Evolutionary conservation across 2,329 filamentous ascomycete species (phyloP).

Genomic region (Clonostachys sp.): DNA sequence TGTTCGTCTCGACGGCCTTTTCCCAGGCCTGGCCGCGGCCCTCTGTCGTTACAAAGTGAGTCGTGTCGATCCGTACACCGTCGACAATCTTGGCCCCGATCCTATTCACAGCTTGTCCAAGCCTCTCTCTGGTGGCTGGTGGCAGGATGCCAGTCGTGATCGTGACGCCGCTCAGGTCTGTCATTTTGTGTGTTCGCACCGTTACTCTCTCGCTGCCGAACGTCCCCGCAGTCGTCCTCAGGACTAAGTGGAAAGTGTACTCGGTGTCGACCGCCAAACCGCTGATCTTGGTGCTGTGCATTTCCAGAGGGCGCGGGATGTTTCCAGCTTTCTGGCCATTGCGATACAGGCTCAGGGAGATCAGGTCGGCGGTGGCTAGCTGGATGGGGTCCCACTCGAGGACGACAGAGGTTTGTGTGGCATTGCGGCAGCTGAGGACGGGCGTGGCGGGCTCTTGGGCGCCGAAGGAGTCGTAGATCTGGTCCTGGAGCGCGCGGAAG

Average conservation of each 20-base stretch:
- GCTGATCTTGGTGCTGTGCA: conserved; percentile 94
- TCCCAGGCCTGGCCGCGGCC: conserved; percentile 89
- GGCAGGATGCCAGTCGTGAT: conserved; percentile 88
- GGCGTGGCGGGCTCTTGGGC: conserved; percentile 72
- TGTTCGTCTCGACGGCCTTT: conserved; percentile 95
- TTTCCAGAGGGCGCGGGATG: conserved; percentile 81
- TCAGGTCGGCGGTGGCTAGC: conserved; percentile 85
- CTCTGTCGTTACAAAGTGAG: conserved; percentile 96
- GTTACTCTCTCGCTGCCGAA: conserved; percentile 77
- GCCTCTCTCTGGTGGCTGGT: conserved; percentile 63
- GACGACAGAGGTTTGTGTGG: conserved; percentile 96
- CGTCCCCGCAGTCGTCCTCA: conserved; percentile 87
- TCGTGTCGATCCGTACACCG: conserved; percentile 90
- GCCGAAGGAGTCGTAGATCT: conserved; percentile 84
- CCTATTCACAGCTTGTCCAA: conserved; percentile 72
- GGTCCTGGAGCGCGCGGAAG: conserved; percentile 83
- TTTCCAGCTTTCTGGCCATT: conserved; percentile 96
- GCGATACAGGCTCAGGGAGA: conserved; percentile 85
- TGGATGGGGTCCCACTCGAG: conserved; percentile 97
- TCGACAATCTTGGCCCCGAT: conserved; percentile 93
- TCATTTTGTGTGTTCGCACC: conserved; percentile 97
- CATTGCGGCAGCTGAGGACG: conserved; percentile 86
- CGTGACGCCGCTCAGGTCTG: conserved; percentile 90
- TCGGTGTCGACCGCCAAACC: conserved; percentile 95
- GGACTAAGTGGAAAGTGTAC: conserved; percentile 89